phyloP scores from a whole-genome alignment of 495 filamentous ascomycete genomes.

The Clohesyomyces aquaticus region DNA sequence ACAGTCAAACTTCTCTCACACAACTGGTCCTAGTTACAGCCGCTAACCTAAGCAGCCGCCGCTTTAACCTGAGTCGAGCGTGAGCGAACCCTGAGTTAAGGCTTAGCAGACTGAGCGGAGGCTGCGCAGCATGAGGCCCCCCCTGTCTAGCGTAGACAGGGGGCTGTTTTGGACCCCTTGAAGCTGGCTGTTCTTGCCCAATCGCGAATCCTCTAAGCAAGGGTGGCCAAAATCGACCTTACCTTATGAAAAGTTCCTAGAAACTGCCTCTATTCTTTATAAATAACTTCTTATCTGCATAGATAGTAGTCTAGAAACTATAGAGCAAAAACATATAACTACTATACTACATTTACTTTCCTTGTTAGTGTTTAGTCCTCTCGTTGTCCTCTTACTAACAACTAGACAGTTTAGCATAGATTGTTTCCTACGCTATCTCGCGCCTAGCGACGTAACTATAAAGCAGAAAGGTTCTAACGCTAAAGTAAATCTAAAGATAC shows the following conservation, averaged over 20 bases:
- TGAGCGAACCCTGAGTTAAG: constrained; percentile 18
- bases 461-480: too few species aligned
- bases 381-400: too few species aligned
- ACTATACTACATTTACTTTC: too few species aligned
- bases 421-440: too few species aligned
- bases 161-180: constrained; percentile 9
- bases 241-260: constrained; percentile 30
- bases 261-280: constrained; percentile 27
- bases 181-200: constrained; percentile 20
- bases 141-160: constrained; percentile 20
- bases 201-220: constrained; percentile 25
- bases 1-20: too few species aligned
- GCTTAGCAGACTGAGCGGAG: constrained; percentile 19
- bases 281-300: constrained; percentile 21
- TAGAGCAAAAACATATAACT: constrained; percentile 23
- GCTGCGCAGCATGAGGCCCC: constrained; percentile 14
- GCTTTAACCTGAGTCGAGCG: constrained; percentile 16
- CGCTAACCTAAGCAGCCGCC: too few species aligned
- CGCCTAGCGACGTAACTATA: too few species aligned
- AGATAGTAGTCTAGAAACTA: constrained; percentile 26
- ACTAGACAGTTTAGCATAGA: too few species aligned
- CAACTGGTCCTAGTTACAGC: too few species aligned
- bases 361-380: too few species aligned
- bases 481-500: too few species aligned
- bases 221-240: constrained; percentile 22